These are phyloP conservation scores for Hymenotorrendiella dingleyae DNA, from an alignment of 2,329 filamentous ascomycete species.

Conservation along the genomic window DNA sequence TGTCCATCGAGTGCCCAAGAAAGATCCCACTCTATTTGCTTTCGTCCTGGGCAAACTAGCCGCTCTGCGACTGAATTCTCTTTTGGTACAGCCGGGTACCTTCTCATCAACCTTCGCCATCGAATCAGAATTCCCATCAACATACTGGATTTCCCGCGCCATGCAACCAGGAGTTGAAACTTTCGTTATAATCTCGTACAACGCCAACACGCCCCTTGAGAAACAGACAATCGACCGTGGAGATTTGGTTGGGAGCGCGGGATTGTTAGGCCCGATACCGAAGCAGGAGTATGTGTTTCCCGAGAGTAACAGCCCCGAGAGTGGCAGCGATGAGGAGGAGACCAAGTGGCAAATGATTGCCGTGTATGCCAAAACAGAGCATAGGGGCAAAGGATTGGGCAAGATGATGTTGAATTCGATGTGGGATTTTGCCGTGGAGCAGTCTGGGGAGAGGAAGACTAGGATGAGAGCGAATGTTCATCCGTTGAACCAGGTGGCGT, in stretches of 20 bases:
- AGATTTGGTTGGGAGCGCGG: constrained; percentile 31
- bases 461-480: constrained; percentile 30
- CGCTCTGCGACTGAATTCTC: constrained; percentile 28
- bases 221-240: constrained; percentile 19
- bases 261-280: constrained; percentile 27
- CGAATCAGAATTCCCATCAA: constrained; percentile 24
- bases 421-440: constrained; percentile 15
- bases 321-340: constrained; percentile 23
- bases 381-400: constrained; percentile 20
- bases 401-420: constrained; percentile 19
- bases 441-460: constrained; percentile 9
- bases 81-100: constrained; percentile 24
- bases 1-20: constrained; percentile 17
- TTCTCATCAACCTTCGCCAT: constrained; percentile 30
- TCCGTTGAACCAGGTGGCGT: constrained; percentile 24
- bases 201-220: constrained; percentile 6
- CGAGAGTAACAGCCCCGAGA: constrained; percentile 20
- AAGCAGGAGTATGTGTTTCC: constrained; percentile 22
- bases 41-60: constrained; percentile 24
- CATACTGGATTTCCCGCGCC: constrained; percentile 27
- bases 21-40: constrained; percentile 13
- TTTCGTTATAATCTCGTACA: constrained; percentile 28
- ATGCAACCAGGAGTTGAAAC: constrained; percentile 20
- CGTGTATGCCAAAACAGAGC: constrained; percentile 19
- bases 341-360: constrained; percentile 24